Percentiles rank a stretch among this genome's conserved stretches.
Evolutionary conservation across 2,329 filamentous ascomycete species (phyloP).

Genomic region (Beauveria scarabaeidicola): DNA sequence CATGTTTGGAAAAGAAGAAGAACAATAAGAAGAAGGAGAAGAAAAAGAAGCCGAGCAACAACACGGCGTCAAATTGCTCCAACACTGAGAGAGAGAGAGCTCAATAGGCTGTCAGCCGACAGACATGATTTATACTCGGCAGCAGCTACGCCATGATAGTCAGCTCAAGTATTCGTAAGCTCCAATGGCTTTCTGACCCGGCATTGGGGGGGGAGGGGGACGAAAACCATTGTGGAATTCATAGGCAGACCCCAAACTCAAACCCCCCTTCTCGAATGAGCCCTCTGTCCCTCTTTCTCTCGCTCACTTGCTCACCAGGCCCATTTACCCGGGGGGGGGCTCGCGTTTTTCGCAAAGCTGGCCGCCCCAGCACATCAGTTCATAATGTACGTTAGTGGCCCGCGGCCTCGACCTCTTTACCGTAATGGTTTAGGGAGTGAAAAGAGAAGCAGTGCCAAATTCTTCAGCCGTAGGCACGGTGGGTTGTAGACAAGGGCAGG

Average conservation of each 20-base stretch:
- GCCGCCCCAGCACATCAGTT: neutral
- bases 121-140: neutral
- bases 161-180: neutral
- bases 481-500: too few species aligned
- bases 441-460: too few species aligned
- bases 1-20: neutral
- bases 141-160: neutral
- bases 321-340: neutral
- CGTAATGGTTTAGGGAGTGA: neutral
- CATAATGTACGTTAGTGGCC: neutral
- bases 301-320: neutral
- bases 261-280: neutral
- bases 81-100: neutral
- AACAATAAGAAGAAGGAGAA: too few species aligned
- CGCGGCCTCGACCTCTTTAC: neutral
- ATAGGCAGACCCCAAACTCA: neutral
- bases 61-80: neutral
- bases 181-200: neutral
- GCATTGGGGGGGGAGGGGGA: too few species aligned
- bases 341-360: neutral
- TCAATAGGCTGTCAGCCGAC: neutral
- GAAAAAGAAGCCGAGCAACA: neutral
- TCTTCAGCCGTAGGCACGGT: too few species aligned
- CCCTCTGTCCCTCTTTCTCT: neutral
- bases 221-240: neutral